Evolutionary conservation across 306 rosid genomes (phyloP).

Genomic region (Rosa persica): DNA sequence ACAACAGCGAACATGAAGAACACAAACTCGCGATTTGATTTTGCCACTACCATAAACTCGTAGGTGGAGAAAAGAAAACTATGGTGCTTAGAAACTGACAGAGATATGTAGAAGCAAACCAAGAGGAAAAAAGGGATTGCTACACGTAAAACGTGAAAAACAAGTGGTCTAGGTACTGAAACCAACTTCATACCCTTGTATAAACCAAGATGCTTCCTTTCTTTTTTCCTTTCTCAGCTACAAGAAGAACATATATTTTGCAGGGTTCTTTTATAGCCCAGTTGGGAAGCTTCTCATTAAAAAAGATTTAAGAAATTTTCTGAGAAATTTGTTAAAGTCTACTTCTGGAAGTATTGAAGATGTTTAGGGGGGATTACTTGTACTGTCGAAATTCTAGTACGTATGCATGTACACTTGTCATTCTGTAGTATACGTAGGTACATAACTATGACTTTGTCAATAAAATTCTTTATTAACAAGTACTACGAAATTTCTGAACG

Average conservation of each 20-base stretch:
- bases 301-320: neutral
- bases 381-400: neutral
- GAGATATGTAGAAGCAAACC: neutral
- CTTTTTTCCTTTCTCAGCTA: neutral
- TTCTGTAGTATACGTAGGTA: neutral
- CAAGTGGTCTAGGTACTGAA: neutral
- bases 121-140: conserved; percentile 1
- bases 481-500: neutral
- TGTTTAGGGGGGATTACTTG: neutral
- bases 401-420: neutral
- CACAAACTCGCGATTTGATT: conserved; percentile 16
- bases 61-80: conserved; percentile 18
- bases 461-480: neutral
- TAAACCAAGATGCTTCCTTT: neutral
- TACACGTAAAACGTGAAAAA: neutral
- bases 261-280: conserved; percentile 1
- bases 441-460: neutral
- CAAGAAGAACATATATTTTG: neutral
- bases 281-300: neutral
- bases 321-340: conserved; percentile 17
- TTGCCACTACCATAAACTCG: conserved; percentile 17
- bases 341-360: neutral
- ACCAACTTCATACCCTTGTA: conserved; percentile 13
- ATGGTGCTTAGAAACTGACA: conserved; percentile 17
- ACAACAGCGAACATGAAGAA: conserved; percentile 30